Conservation (phyloP, 2,329 filamentous ascomycete species). For the Penicillium sp. region DNA sequence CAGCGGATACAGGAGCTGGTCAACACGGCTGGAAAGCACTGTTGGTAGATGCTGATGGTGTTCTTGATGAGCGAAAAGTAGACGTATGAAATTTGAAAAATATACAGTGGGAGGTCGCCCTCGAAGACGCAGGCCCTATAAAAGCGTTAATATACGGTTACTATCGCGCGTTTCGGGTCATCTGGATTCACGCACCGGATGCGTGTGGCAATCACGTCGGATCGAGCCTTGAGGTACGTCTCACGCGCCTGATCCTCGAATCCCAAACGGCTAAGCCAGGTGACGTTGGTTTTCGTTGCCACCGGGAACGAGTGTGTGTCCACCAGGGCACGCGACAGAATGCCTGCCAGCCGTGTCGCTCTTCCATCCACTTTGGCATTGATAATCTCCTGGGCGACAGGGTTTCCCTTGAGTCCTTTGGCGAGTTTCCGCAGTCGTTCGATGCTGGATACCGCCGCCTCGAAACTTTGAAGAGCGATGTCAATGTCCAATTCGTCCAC, state of each 20-base stretch:
- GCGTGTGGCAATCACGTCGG: slow-evolving; percentile 71
- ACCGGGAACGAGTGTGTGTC: slow-evolving; percentile 71
- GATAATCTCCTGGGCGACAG: slow-evolving; percentile 85
- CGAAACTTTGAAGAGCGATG: slow-evolving; percentile 84
- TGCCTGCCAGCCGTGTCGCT: slow-evolving; percentile 67
- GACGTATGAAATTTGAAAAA: slow-evolving; percentile 91
- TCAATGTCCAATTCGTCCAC: slow-evolving; percentile 96
- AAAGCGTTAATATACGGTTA: background rate
- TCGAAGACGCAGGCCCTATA: slow-evolving; percentile 87
- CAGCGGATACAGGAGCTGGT: slow-evolving; percentile 96
- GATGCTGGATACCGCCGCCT: slow-evolving; percentile 74
- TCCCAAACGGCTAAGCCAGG: slow-evolving; percentile 78
- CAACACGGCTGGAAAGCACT: slow-evolving; percentile 76
- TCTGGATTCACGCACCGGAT: slow-evolving; percentile 59
- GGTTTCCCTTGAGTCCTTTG: slow-evolving; percentile 75
- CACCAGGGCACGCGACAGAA: slow-evolving; percentile 72
- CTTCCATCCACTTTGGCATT: slow-evolving; percentile 85
- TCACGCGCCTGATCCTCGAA: slow-evolving; percentile 87
- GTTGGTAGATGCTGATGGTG: slow-evolving; percentile 82
- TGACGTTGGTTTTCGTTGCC: slow-evolving; percentile 74
- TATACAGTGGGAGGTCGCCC: slow-evolving; percentile 85
- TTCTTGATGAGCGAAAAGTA: slow-evolving; percentile 94
- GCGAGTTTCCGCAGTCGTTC: slow-evolving; percentile 80
- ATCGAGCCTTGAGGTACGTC: slow-evolving; percentile 75
- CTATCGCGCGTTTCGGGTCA: background rate